A percentile compares a stretch with the other conserved stretches of the same genome.
These are phyloP conservation scores for Phytophthora europaea DNA, from an alignment of 352 stramenopile genomes.

Conservation along the genomic window DNA sequence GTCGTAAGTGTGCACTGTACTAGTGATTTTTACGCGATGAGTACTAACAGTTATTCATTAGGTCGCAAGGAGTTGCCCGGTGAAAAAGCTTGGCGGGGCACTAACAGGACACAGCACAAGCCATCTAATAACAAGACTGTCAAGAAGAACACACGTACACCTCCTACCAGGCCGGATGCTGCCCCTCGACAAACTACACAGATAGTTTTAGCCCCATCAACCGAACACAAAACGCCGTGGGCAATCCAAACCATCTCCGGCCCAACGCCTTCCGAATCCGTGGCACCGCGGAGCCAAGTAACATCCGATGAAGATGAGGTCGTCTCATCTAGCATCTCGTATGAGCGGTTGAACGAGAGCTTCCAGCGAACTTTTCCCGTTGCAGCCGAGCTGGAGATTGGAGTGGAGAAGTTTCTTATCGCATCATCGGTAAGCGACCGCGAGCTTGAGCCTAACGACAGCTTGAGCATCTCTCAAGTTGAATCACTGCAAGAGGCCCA, in stretches of 20 bases:
- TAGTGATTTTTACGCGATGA: background rate
- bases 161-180: background rate
- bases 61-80: constrained; percentile 33
- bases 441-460: constrained; percentile 55
- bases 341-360: constrained; percentile 58
- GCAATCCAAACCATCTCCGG: constrained; percentile 11
- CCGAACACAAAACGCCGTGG: constrained; percentile 9
- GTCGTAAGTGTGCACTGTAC: constrained; percentile 30
- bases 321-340: constrained; percentile 37
- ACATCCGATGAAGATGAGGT: constrained; percentile 25
- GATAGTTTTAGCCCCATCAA: background rate
- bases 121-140: background rate
- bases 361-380: constrained; percentile 81
- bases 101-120: constrained; percentile 15
- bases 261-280: background rate
- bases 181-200: constrained; percentile 6
- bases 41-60: constrained; percentile 20
- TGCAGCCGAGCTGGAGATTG: constrained; percentile 77
- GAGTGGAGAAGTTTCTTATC: constrained; percentile 80
- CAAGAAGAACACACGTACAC: constrained; percentile 16
- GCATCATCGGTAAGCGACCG: constrained; percentile 59
- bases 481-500: constrained; percentile 87
- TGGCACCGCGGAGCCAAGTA: constrained; percentile 27
- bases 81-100: constrained; percentile 5
- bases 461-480: constrained; percentile 86